Evolutionary conservation across 164 flowering plant species (phyloP).

Genomic region (Vitis cinerea): DNA sequence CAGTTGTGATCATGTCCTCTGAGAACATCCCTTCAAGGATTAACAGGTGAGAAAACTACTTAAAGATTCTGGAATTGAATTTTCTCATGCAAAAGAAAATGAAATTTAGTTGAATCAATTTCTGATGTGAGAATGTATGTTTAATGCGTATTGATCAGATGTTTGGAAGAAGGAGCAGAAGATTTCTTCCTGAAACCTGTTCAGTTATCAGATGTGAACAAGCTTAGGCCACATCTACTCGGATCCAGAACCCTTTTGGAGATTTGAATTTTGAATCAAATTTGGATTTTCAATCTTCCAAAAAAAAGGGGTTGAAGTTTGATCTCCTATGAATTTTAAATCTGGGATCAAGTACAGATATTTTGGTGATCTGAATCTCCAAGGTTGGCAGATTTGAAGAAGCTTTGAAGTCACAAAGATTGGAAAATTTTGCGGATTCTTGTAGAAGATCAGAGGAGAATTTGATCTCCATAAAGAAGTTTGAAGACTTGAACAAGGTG

Average conservation of each 20-base stretch:
- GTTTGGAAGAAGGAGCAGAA: constrained; percentile 74
- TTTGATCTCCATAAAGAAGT: too few relatives aligned
- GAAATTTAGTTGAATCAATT: neutral
- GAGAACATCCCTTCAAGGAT: constrained; percentile 57
- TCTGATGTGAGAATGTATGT: neutral
- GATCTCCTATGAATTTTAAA: too few relatives aligned
- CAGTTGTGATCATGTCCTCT: constrained; percentile 63
- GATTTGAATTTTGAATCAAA: too few relatives aligned
- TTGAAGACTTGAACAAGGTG: too few relatives aligned
- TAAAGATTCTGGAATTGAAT: neutral
- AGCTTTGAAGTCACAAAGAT: too few relatives aligned
- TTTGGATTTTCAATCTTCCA: too few relatives aligned
- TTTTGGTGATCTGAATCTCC: too few relatives aligned
- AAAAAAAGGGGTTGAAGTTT: too few relatives aligned
- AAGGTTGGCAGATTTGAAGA: too few relatives aligned
- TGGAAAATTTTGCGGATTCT: too few relatives aligned
- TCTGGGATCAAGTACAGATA: too few relatives aligned
- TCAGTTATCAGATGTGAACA: constrained; percentile 51
- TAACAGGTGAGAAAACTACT: constrained; percentile 24
- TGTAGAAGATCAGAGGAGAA: too few relatives aligned
- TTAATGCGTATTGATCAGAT: constrained; percentile 30
- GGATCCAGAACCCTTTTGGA: constrained; percentile 4
- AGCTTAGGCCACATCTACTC: constrained; percentile 50
- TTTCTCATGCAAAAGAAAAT: neutral
- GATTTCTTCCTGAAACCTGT: constrained; percentile 71